Base-by-base conservation (phyloP, 1,284 basidiomycete species). In the Sphagnurus paluster region DNA sequence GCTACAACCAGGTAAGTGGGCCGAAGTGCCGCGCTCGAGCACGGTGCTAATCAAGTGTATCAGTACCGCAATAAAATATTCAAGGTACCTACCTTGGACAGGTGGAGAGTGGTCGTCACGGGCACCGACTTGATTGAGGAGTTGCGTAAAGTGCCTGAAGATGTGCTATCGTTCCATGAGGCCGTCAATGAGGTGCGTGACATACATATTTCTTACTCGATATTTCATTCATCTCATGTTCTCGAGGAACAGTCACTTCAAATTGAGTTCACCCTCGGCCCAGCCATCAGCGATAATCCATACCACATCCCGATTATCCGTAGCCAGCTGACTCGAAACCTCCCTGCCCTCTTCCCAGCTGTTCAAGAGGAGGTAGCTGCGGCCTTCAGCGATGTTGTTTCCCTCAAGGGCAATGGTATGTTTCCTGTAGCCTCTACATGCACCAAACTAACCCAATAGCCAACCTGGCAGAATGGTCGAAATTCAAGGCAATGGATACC, bases 381-480 rank as follows among this genome's bases (percentile, higher is more conserved):
- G 6, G 40, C 47, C n/a, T 51, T 50, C 17, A 19, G 44, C 8
- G 42, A 39, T 11, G 14, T 44, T 6, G 21, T 55, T 26, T 32
- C 35, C 5, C 33, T 36, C 32, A 42, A 36, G 28, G 39, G 8
- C 20, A 19, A 32, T 20, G 21, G 47, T 40, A 36, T 7, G 5
- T 40, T n/a, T 3, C 7, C 6, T 9, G 1, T 10, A 20, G 14
- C 29, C 11, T 7, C n/a, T 28, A 10, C 11, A 0, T 29, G 28
- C 2, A n/a, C 35, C 10, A 33, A 10, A 13, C 29, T 13, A 9
- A 9, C 8, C 2, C 10, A 35, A 24, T 23, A 6, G 17, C 10
- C 29, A 36, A 13, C 33, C 32, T 17, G 21, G 33, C 25, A 78
- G 76, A 70, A 26, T 78, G 76, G 75, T 49, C 3, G 14, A 30